Evolutionary conservation across 2,329 filamentous ascomycete species (phyloP), one percentile per base, ranked within the genome.

Genomic region (Cadophora sp.): DNA sequence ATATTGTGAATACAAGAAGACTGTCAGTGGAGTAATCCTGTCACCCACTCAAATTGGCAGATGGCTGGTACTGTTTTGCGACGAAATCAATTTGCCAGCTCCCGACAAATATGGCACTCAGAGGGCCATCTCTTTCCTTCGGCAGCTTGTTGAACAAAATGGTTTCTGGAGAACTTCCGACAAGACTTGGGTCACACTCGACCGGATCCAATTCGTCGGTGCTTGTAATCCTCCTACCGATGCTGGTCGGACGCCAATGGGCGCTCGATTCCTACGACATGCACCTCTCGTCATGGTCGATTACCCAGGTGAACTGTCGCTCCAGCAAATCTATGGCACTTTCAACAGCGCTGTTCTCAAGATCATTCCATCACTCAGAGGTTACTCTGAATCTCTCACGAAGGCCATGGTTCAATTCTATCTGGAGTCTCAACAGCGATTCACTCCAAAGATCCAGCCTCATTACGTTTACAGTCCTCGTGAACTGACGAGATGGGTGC

Each of bases 201-300:
- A 99, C 78, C 92, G 97, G 55, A 98, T 99, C 76, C 96, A 99
- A 78, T 99, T 99, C 74, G 97, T 99, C 64, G 96, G 96, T 75
- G 96, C 96, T 76, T 99, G 96, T 80, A 99, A 99, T 81, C 97
- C 96, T 75, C 96, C 96, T 0, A 98, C 96, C 0, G 97, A 99
- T 81, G 94, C 94, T 74, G 96, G 96, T 29, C 94, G 96, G 86
- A 98, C 96, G 14, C 92, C 96, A 0, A 90, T 99, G 84, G 96
- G 93, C 53, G 89, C 93, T 61, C 88, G 96, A 74, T 99, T 99
- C 87, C 86, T 99, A 73, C 90, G 97, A 68, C 97, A 99, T 79
- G 94, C 96, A 19, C 96, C 96, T n/a, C 88, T 99, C 65, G 92
- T 99, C 81, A 99, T 99, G 97, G 97, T 99, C 51, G 96, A 99